Evolutionary conservation across 2,329 filamentous ascomycete species (phyloP).

Genomic region (Ilyonectria robusta): DNA sequence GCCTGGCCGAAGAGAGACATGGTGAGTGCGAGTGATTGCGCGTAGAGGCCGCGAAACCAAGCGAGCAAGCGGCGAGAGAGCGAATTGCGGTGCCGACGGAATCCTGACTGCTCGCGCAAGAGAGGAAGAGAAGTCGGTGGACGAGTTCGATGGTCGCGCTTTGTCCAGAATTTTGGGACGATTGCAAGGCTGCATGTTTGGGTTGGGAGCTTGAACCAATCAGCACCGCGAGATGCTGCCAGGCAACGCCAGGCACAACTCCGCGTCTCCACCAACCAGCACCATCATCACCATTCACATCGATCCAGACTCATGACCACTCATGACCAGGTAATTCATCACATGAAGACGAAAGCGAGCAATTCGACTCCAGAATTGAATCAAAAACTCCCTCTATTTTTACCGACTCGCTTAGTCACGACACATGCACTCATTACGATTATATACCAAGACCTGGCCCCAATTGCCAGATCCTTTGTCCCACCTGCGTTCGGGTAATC

Average conservation of each 20-base stretch:
- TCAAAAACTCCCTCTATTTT: slow-evolving; percentile 10
- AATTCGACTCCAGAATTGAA: neutral
- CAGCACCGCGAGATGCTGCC: slow-evolving; percentile 34
- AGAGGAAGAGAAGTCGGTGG: slow-evolving; percentile 35
- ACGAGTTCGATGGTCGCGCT: slow-evolving; percentile 44
- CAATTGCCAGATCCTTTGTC: slow-evolving; percentile 17
- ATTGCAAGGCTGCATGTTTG: slow-evolving; percentile 47
- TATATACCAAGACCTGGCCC: slow-evolving; percentile 25
- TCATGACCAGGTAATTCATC: neutral
- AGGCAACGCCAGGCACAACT: slow-evolving; percentile 32
- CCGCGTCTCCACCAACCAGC: slow-evolving; percentile 2
- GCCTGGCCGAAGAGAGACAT: slow-evolving; percentile 56
- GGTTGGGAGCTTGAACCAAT: slow-evolving; percentile 54
- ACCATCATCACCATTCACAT: no score
- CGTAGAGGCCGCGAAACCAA: slow-evolving; percentile 5
- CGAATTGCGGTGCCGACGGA: slow-evolving; percentile 25
- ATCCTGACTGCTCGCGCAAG: slow-evolving; percentile 34
- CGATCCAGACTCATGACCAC: no score
- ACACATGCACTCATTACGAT: slow-evolving; percentile 31
- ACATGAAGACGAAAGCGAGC: neutral
- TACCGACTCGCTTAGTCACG: slow-evolving; percentile 1
- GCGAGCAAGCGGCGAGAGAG: slow-evolving; percentile 14
- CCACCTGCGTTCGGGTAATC: slow-evolving; percentile 9
- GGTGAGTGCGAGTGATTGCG: slow-evolving; percentile 30
- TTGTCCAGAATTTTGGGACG: slow-evolving; percentile 51